Base-by-base conservation (phyloP, 176 grass and related monocot species). In the Zoysia japonica region DNA sequence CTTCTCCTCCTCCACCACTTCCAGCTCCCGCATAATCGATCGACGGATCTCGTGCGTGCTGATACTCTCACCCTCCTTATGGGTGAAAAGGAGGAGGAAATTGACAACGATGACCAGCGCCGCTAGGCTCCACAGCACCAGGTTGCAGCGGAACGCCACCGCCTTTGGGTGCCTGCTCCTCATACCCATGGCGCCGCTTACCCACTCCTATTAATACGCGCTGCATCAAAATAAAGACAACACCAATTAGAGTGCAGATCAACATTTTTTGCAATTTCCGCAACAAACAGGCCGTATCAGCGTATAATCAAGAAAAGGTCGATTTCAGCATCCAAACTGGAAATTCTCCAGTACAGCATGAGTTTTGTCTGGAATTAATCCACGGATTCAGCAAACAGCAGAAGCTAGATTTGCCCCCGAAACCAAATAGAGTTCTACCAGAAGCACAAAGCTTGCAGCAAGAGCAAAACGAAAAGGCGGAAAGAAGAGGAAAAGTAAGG, bases 1-100 rank as follows among this genome's bases (percentile, higher is more conserved):
- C 10, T 38, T 68, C 50, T 91, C 92, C 72, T 99, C 90, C 85
- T 99, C 96, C 5, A 95, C 90, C 75, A 42, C 80, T 83, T 99
- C 96, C 76, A 99, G 54, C 38, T 93, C 88, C 61, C 70, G 77
- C 16, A 76, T 68, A 49, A 84, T 68, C 5, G 76, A 79, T 15
- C 74, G 70, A 55, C 74, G 78, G 60, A 79, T 79, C 48, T 80
- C 76, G 9, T 48, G 65, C 60, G 78, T 41, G 45, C 65, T 40
- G 4, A 78, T 67, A 35, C 16, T 16, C 44, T 80, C 78, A 2
- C 59, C 72, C 45, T 82, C 86, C 78, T 73, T 87, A 41, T 80
- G 89, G 47, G 73, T 54, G 78, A 83, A 51, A 12, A 91, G 65
- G 14, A 83, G 78, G 72, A 86, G 93, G 47, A 99, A 84, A 78